These are phyloP conservation scores for Rhodotorula sp. DNA, from an alignment of 1,284 basidiomycete genomes.

Conservation along the genomic window DNA sequence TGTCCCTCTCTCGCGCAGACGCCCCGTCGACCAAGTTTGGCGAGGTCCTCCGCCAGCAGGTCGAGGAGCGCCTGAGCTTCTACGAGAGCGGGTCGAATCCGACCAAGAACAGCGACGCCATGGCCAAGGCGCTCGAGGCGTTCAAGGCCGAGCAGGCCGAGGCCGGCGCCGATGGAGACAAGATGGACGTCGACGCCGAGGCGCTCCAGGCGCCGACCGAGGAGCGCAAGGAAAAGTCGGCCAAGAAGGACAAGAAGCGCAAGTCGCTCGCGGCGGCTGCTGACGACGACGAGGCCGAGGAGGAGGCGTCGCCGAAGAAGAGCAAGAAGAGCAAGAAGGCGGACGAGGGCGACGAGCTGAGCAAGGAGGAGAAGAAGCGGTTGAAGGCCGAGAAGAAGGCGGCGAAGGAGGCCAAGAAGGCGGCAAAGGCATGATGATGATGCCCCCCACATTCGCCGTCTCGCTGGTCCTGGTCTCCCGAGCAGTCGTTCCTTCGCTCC, in stretches of 20 bases:
- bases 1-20: background rate
- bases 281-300: slow-evolving; percentile 1
- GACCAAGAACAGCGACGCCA: slow-evolving; percentile 45
- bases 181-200: slow-evolving; percentile 36
- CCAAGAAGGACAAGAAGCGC: slow-evolving; percentile 19
- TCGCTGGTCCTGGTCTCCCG: too few species aligned
- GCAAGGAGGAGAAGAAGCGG: slow-evolving; percentile 17
- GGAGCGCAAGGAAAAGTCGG: slow-evolving; percentile 16
- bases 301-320: slow-evolving; percentile 16
- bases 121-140: slow-evolving; percentile 34
- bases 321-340: slow-evolving; percentile 14
- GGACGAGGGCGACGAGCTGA: slow-evolving; percentile 3
- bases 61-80: slow-evolving; percentile 92
- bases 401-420: slow-evolving; percentile 14
- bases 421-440: slow-evolving; percentile 11
- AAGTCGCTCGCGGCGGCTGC: background rate
- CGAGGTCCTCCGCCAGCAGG: slow-evolving; percentile 87
- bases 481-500: too few species aligned
- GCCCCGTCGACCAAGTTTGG: slow-evolving; percentile 65
- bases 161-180: slow-evolving; percentile 28
- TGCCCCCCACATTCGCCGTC: background rate
- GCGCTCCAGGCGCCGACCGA: slow-evolving; percentile 18
- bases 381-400: slow-evolving; percentile 23
- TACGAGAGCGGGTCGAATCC: slow-evolving; percentile 64
- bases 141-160: slow-evolving; percentile 34